Conservation (phyloP, 2,329 filamentous ascomycete species). For the Calonectria montana region DNA sequence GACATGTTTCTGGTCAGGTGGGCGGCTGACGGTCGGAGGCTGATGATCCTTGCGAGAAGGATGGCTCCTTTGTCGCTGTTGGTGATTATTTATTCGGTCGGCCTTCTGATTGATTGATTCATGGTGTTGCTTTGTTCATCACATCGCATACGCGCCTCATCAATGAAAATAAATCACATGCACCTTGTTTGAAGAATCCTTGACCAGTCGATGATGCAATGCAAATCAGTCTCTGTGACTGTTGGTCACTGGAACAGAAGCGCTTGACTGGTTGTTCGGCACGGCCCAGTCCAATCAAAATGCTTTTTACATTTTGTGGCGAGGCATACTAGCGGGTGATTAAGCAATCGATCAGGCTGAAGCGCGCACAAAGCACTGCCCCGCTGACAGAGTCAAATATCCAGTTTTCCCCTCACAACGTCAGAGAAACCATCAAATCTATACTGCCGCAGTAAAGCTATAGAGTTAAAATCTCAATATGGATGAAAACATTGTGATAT, state of each 20-base stretch:
- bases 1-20: neutral
- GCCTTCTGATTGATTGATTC: no score
- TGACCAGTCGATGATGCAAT: no score
- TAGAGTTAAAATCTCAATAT: conserved; percentile 17
- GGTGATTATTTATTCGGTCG: no score
- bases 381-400: neutral
- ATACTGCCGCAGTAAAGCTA: neutral
- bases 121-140: no score
- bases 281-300: neutral
- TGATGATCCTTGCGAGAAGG: neutral
- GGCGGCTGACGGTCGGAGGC: neutral
- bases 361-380: neutral
- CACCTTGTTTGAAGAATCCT: no score
- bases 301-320: neutral
- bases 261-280: no score
- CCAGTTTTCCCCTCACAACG: neutral
- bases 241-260: neutral
- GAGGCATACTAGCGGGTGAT: neutral
- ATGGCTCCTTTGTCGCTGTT: neutral
- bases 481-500: conserved; percentile 36
- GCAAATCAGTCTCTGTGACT: neutral
- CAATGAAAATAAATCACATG: no score
- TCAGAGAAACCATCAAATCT: neutral
- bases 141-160: no score
- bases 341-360: neutral